These are phyloP conservation scores for Aspergillus nidulans DNA, from an alignment of 495 filamentous ascomycete genomes.

Conservation along the genomic window DNA sequence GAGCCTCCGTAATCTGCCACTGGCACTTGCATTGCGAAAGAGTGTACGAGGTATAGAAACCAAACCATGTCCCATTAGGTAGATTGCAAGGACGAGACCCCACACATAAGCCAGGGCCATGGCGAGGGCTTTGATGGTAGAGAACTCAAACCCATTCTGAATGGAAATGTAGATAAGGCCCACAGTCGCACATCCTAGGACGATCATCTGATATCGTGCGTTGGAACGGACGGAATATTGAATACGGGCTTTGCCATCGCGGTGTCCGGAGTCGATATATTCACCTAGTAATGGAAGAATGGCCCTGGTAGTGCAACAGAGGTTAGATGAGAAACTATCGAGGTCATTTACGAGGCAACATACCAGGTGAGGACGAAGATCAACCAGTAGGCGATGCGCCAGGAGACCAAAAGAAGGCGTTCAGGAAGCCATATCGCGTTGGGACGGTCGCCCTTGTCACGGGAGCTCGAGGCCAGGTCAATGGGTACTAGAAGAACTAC, in stretches of 20 bases:
- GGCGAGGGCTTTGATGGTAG: constrained; percentile 68
- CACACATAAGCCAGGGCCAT: constrained; percentile 95
- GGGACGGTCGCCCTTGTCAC: constrained; percentile 61
- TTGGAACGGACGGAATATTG: constrained; percentile 81
- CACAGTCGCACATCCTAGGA: constrained; percentile 63
- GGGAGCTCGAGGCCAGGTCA: constrained; percentile 82
- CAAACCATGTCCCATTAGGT: constrained; percentile 94
- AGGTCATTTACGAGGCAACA: constrained; percentile 7
- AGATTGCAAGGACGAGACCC: constrained; percentile 86
- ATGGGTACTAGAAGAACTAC: constrained; percentile 95
- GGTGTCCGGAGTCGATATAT: constrained; percentile 89
- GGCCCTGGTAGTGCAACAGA: constrained; percentile 49
- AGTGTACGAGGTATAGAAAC: constrained; percentile 83
- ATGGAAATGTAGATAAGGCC: constrained; percentile 80
- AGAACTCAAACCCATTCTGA: constrained; percentile 64
- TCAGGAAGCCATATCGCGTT: constrained; percentile 66
- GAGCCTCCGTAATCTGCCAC: constrained; percentile 63
- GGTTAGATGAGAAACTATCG: not conserved
- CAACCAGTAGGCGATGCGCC: constrained; percentile 94
- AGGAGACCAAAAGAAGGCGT: constrained; percentile 69
- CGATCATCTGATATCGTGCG: constrained; percentile 78
- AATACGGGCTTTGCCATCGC: constrained; percentile 73
- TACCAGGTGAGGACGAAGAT: constrained; percentile 94
- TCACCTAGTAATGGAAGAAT: constrained; percentile 91
- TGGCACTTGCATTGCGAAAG: constrained; percentile 69